These are phyloP conservation scores for Aspergillus transmontanensis DNA, from an alignment of 2,329 filamentous ascomycete species.

Conservation along the genomic window DNA sequence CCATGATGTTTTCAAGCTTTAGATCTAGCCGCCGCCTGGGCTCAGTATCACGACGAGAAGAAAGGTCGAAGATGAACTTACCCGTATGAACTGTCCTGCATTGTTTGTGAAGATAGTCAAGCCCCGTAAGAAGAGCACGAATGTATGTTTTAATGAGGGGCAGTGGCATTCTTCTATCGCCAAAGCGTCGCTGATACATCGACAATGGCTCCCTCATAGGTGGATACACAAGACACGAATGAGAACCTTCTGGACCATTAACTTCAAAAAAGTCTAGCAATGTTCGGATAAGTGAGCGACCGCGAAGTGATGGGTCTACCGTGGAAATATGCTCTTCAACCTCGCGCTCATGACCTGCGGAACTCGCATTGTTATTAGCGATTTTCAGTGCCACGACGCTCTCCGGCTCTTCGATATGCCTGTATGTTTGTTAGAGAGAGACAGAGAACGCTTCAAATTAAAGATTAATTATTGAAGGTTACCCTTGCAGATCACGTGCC, in stretches of 20 bases:
- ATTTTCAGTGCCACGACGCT: conserved; percentile 33
- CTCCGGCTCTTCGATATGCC: conserved; percentile 29
- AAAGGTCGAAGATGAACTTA: conserved; percentile 24
- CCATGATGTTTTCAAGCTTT: conserved; percentile 49
- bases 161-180: conserved; percentile 32
- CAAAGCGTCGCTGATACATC: conserved; percentile 37
- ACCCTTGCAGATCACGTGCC: conserved; percentile 32
- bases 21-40: conserved; percentile 35
- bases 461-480: conserved; percentile 22
- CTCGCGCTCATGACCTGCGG: conserved; percentile 31
- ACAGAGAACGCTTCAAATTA: conserved; percentile 16
- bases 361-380: conserved; percentile 26
- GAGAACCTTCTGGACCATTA: conserved; percentile 29
- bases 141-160: conserved; percentile 40
- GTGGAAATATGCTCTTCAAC: conserved; percentile 37
- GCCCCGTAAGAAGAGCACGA: conserved; percentile 41
- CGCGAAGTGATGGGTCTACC: conserved; percentile 35
- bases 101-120: conserved; percentile 48
- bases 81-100: conserved; percentile 47
- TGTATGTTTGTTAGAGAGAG: conserved; percentile 31
- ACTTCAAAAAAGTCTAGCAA: conserved; percentile 39
- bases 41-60: conserved; percentile 20
- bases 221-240: conserved; percentile 43
- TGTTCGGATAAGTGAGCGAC: conserved; percentile 37
- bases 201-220: conserved; percentile 44